Evolutionary conservation across 2,329 filamentous ascomycete genomes (phyloP).

Genomic region (Plectosphaerella plurivora): DNA sequence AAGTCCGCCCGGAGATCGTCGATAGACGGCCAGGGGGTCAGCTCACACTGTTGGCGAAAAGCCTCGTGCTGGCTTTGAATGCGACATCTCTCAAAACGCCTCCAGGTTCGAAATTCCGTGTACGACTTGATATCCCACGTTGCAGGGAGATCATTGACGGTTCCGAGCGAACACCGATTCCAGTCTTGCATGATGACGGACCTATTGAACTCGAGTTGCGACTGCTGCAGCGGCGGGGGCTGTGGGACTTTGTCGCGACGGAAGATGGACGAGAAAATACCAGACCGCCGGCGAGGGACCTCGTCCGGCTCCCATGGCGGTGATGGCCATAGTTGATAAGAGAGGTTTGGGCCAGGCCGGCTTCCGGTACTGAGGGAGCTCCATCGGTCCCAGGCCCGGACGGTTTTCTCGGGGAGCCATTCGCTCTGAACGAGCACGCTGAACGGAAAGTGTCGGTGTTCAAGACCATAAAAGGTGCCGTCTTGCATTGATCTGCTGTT

Average conservation of each 20-base stretch:
- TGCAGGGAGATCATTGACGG: not conserved
- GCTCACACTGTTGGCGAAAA: conserved; percentile 5
- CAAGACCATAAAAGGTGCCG: conserved; percentile 9
- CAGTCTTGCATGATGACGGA: conserved; percentile 1
- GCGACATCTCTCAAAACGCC: conserved; percentile 2
- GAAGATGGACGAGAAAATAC: not conserved
- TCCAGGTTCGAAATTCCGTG: conserved; percentile 3
- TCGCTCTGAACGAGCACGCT: conserved; percentile 4
- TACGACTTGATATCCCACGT: conserved; percentile 6
- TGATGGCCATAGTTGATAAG: conserved; percentile 9
- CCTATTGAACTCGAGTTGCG: not conserved
- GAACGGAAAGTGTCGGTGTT: conserved; percentile 12
- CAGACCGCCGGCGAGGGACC: not conserved
- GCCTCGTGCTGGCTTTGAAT: not conserved
- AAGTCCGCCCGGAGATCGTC: conserved; percentile 5
- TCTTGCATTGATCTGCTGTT: not conserved
- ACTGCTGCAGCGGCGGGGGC: not conserved
- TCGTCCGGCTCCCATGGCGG: conserved; percentile 4
- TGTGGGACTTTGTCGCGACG: not conserved
- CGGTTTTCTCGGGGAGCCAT: conserved; percentile 7
- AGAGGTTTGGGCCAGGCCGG: conserved; percentile 2
- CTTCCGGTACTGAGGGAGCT: not conserved
- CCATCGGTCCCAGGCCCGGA: conserved; percentile 8
- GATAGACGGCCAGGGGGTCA: conserved; percentile 7
- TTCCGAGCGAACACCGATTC: conserved; percentile 2